Percentiles rank a stretch among this genome's conserved stretches.
Conservation (phyloP, 2,329 filamentous ascomycete species). For the Metarhizium brunneum region DNA sequence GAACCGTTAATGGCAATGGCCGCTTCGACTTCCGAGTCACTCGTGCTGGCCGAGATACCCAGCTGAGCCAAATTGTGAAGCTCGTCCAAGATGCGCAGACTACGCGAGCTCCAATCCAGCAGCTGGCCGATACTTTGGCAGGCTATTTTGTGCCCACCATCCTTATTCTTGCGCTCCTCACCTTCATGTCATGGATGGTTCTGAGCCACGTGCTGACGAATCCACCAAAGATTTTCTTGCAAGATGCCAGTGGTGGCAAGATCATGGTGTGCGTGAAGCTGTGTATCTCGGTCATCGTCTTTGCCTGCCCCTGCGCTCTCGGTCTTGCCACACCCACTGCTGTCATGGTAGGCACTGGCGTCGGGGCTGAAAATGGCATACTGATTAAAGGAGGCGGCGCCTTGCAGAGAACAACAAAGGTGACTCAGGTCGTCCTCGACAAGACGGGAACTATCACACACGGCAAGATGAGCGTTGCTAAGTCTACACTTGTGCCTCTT, state of each 20-base stretch:
- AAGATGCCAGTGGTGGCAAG: conserved; percentile 74
- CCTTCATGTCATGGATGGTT: conserved; percentile 90
- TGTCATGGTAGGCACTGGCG: conserved; percentile 97
- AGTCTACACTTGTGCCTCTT: conserved; percentile 51
- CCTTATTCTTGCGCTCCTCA: conserved; percentile 71
- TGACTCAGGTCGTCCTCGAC: conserved; percentile 85
- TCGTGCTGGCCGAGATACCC: conserved; percentile 85
- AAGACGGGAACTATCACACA: conserved; percentile 94
- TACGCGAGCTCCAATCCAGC: conserved; percentile 85
- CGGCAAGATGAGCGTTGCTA: conserved; percentile 89
- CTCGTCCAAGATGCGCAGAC: conserved; percentile 98
- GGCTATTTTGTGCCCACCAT: conserved; percentile 93
- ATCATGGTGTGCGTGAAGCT: conserved; percentile 96
- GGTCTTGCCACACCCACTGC: conserved; percentile 92
- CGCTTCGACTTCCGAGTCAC: conserved; percentile 88
- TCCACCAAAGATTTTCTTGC: conserved; percentile 81
- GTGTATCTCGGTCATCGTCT: conserved; percentile 97
- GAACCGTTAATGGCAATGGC: conserved; percentile 90
- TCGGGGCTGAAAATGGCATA: conserved; percentile 91
- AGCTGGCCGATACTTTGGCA: conserved; percentile 80
- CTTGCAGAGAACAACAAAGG: conserved; percentile 79
- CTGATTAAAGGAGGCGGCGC: conserved; percentile 95
- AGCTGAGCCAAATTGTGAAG: conserved; percentile 95
- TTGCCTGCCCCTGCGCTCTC: conserved; percentile 95
- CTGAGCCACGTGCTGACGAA: conserved; percentile 76